phyloP scores from a whole-genome alignment of 495 filamentous ascomycete species.

The Saxophila tyrrhenica region DNA sequence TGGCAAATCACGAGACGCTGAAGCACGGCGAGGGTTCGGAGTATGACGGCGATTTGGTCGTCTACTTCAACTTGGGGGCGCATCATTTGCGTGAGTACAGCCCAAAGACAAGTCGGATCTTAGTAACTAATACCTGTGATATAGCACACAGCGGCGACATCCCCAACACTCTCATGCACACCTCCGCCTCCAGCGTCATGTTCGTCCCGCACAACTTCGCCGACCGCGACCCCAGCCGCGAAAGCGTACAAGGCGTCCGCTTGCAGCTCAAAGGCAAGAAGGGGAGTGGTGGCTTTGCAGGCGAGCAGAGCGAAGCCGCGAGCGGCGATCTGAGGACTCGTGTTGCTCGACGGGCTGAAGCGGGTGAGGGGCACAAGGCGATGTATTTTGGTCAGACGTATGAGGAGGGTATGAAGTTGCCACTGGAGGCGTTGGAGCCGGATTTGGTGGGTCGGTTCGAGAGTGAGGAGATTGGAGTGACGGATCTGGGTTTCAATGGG shows the following conservation, averaged over 20 bases:
- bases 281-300: slow-evolving; percentile 15
- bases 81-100: slow-evolving; percentile 38
- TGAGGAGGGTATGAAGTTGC: slow-evolving; percentile 11
- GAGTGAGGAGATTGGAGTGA: slow-evolving; percentile 6
- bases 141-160: slow-evolving; percentile 13
- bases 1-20: slow-evolving; percentile 43
- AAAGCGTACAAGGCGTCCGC: slow-evolving; percentile 18
- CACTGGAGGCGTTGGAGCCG: slow-evolving; percentile 17
- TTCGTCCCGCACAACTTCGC: slow-evolving; percentile 20
- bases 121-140: background rate
- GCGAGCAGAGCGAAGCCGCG: slow-evolving; percentile 4
- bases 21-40: slow-evolving; percentile 22
- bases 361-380: background rate
- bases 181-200: slow-evolving; percentile 17
- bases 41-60: slow-evolving; percentile 39
- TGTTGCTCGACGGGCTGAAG: background rate
- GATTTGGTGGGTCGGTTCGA: slow-evolving; percentile 9
- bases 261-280: slow-evolving; percentile 13
- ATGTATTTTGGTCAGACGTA: slow-evolving; percentile 17
- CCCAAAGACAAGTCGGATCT: background rate
- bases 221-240: slow-evolving; percentile 15
- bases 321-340: slow-evolving; percentile 10
- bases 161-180: slow-evolving; percentile 19
- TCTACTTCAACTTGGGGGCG: slow-evolving; percentile 48
- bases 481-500: slow-evolving; percentile 13